Percentiles rank a stretch among this genome's conserved stretches.
phyloP scores from a whole-genome alignment of 768 basidiomycete species.

The Boletus barrowsii region DNA sequence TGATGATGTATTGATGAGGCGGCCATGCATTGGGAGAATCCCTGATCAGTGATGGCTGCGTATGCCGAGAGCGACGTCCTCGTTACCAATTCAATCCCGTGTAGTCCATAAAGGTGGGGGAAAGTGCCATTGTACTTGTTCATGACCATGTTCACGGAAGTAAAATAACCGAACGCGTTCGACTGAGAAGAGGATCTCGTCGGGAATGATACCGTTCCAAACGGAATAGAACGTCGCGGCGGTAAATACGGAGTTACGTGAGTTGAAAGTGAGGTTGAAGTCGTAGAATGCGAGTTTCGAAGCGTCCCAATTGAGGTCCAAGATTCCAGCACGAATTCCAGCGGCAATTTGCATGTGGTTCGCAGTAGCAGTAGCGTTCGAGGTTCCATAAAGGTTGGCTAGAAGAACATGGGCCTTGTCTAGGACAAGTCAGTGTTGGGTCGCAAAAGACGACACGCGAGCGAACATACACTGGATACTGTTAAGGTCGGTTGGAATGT shows the following conservation, averaged over 20 bases:
- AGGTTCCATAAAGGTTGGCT: conserved; percentile 53
- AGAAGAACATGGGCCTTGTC: conserved; percentile 63
- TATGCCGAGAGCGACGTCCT: too few species aligned
- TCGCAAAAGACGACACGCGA: too few species aligned
- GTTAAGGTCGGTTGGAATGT: conserved; percentile 77
- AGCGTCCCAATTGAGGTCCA: conserved; percentile 87
- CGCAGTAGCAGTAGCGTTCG: conserved; percentile 41
- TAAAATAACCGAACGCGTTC: conserved; percentile 71
- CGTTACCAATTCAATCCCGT: too few species aligned
- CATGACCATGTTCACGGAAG: conserved; percentile 66
- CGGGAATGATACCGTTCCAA: conserved; percentile 84
- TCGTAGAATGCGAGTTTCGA: conserved; percentile 85
- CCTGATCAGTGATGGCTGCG: too few species aligned
- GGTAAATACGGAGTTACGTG: conserved; percentile 65
- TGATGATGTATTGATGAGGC: conserved; percentile 76
- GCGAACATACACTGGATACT: conserved; percentile 70
- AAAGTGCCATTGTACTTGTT: conserved; percentile 87
- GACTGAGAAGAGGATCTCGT: conserved; percentile 52
- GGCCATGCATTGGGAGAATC: conserved; percentile 76
- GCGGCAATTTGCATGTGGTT: conserved; percentile 57
- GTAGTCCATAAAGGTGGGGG: conserved; percentile 66
- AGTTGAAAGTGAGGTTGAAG: conserved; percentile 71
- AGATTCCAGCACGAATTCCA: conserved; percentile 44
- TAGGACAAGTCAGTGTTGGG: conserved; percentile 22
- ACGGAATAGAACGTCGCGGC: conserved; percentile 78